Percentiles rank a stretch among this genome's conserved stretches.
These are phyloP conservation scores for Ceratocystiopsis sp. DNA, from an alignment of 2,329 filamentous ascomycete genomes.

Conservation along the genomic window DNA sequence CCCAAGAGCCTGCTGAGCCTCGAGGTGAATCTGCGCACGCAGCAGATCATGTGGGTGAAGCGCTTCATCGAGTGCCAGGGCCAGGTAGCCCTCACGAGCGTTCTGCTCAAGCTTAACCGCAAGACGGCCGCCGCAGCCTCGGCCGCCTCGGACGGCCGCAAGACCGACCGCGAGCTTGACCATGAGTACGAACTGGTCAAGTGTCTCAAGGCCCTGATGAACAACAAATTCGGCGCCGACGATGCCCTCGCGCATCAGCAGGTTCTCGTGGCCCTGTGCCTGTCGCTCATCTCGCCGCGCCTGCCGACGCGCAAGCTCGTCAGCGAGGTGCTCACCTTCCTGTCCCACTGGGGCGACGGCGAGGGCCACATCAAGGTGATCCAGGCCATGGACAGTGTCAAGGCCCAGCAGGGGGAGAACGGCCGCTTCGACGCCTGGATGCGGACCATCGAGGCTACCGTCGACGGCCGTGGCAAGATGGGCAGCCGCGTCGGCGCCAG, in stretches of 20 bases:
- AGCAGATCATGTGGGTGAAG: conserved; percentile 95
- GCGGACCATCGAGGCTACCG: conserved; percentile 91
- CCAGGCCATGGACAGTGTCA: conserved; percentile 82
- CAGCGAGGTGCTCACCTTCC: conserved; percentile 87
- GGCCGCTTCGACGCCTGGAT: conserved; percentile 97
- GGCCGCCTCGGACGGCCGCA: conserved; percentile 39
- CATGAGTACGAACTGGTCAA: conserved; percentile 95
- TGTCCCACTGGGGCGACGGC: conserved; percentile 81
- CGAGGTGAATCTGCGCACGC: conserved; percentile 85
- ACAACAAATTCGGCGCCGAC: conserved; percentile 97
- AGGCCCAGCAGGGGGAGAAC: conserved; percentile 74
- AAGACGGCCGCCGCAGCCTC: conserved; percentile 50
- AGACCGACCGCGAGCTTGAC: conserved; percentile 63
- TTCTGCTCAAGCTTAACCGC: conserved; percentile 85
- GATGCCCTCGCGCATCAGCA: conserved; percentile 83
- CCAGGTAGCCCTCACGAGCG: conserved; percentile 86
- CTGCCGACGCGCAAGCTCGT: conserved; percentile 87
- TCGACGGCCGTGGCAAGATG: conserved; percentile 97
- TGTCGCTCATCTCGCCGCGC: conserved; percentile 72
- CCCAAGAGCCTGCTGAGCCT: conserved; percentile 83
- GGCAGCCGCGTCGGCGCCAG: conserved; percentile 92
- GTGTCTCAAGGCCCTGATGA: conserved; percentile 93
- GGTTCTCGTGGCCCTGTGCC: conserved; percentile 74
- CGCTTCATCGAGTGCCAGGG: conserved; percentile 95
- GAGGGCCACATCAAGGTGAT: conserved; percentile 87